Evolutionary conservation across 2,329 filamentous ascomycete genomes (phyloP).

Genomic region (Lecanicillium sp.): DNA sequence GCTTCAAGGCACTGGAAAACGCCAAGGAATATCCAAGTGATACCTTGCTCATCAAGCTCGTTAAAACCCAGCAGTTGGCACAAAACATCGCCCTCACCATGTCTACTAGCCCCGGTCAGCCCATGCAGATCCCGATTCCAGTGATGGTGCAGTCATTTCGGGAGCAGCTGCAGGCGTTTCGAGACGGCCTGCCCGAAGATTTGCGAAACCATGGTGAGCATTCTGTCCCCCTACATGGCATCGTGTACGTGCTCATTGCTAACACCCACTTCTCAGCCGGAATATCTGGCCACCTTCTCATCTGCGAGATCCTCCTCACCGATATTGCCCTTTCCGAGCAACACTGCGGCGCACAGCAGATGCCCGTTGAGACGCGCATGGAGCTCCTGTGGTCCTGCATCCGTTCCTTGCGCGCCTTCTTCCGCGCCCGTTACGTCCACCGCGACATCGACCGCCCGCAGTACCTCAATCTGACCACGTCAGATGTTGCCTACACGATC

Average conservation of each 20-base stretch:
- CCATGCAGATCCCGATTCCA: constrained; percentile 33
- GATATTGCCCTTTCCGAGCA: constrained; percentile 39
- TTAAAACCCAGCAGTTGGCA: constrained; percentile 41
- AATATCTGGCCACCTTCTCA: constrained; percentile 36
- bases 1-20: constrained; percentile 36
- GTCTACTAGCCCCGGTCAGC: constrained; percentile 24
- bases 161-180: constrained; percentile 37
- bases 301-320: constrained; percentile 42
- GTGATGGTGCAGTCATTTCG: constrained; percentile 39
- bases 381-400: constrained; percentile 42
- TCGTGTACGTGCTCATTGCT: neutral
- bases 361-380: constrained; percentile 35
- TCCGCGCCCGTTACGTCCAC: constrained; percentile 29
- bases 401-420: constrained; percentile 34
- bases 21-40: constrained; percentile 39
- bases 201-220: constrained; percentile 30
- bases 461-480: constrained; percentile 38
- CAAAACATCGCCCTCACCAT: constrained; percentile 41
- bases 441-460: constrained; percentile 31
- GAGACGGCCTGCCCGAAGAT: constrained; percentile 28
- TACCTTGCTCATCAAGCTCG: constrained; percentile 37
- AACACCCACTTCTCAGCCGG: constrained; percentile 23
- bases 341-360: constrained; percentile 23
- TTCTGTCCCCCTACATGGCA: too few relatives aligned
- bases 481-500: constrained; percentile 42